These are phyloP conservation scores for Fusarium chuoi DNA, from an alignment of 2,329 filamentous ascomycete genomes.

Conservation along the genomic window DNA sequence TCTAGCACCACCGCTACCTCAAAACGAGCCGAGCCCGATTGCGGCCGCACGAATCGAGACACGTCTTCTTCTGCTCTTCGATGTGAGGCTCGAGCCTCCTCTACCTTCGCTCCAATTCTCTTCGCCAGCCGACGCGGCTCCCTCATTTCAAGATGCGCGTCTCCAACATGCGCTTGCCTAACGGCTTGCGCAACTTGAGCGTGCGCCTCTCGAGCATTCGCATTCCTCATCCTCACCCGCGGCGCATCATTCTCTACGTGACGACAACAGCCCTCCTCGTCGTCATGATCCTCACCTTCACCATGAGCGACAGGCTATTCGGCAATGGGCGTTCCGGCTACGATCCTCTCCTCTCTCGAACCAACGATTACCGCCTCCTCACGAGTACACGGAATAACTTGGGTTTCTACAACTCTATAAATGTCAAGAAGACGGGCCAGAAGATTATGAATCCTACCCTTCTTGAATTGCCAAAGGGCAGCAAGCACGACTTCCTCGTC, in stretches of 20 bases:
- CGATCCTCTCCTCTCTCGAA: slow-evolving; percentile 33
- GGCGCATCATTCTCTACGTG: slow-evolving; percentile 27
- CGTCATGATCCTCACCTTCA: slow-evolving; percentile 16
- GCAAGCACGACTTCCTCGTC: slow-evolving; percentile 37
- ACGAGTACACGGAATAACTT: slow-evolving; percentile 33
- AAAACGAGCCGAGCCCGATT: not conserved
- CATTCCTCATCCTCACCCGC: slow-evolving; percentile 30
- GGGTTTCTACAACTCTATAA: slow-evolving; percentile 36
- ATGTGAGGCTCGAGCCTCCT: slow-evolving; percentile 25
- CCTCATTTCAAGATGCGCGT: slow-evolving; percentile 13
- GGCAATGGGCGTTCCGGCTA: slow-evolving; percentile 1
- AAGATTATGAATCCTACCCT: slow-evolving; percentile 40
- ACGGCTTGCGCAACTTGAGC: slow-evolving; percentile 18
- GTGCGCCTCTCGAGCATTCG: slow-evolving; percentile 6
- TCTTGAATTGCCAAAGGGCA: slow-evolving; percentile 32
- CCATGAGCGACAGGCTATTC: slow-evolving; percentile 3
- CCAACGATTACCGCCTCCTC: slow-evolving; percentile 34
- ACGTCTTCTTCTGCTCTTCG: not conserved
- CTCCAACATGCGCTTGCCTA: slow-evolving; percentile 20
- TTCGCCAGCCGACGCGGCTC: not conserved
- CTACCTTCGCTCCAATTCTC: not conserved
- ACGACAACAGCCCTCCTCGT: slow-evolving; percentile 21
- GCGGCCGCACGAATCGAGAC: slow-evolving; percentile 1
- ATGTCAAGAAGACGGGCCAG: slow-evolving; percentile 36
- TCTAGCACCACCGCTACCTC: not conserved